Evolutionary conservation across 2,329 filamentous ascomycete genomes (phyloP).

Genomic region (Aureobasidium pullulans): DNA sequence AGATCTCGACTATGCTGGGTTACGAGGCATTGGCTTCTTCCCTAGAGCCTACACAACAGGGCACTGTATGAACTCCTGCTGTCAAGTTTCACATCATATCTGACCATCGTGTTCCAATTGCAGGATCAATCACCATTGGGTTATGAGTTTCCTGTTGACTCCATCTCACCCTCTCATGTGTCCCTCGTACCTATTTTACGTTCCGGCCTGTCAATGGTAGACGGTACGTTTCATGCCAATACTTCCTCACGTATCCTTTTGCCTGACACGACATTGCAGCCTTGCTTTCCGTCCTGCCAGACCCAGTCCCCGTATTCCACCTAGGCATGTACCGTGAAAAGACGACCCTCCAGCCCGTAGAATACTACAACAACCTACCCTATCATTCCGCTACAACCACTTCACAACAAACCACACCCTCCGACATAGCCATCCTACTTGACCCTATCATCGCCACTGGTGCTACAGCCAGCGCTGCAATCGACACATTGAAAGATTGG

Average conservation of each 20-base stretch:
- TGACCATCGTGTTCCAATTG: constrained; percentile 10
- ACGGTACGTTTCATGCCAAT: constrained; percentile 46
- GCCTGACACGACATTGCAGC: constrained; percentile 40
- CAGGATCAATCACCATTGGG: constrained; percentile 68
- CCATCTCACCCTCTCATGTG: constrained; percentile 57
- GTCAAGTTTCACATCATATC: constrained; percentile 27
- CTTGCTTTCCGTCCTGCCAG: constrained; percentile 73
- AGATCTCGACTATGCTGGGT: constrained; percentile 75
- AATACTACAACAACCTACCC: constrained; percentile 97
- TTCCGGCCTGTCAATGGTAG: constrained; percentile 85
- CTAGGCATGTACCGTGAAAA: constrained; percentile 92
- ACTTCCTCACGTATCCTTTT: background rate
- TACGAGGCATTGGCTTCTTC: constrained; percentile 68
- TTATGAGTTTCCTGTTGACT: constrained; percentile 62
- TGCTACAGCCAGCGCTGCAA: constrained; percentile 80
- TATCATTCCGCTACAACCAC: constrained; percentile 50
- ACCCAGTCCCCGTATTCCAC: constrained; percentile 77
- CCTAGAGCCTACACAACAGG: constrained; percentile 50
- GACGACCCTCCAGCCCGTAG: constrained; percentile 76
- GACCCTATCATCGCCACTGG: constrained; percentile 94
- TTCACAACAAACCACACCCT: constrained; percentile 30
- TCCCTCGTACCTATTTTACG: constrained; percentile 88
- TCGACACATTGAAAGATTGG: constrained; percentile 85
- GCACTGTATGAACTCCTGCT: constrained; percentile 47
- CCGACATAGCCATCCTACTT: constrained; percentile 70